Evolutionary conservation across 371 early-diverging fungal genomes (phyloP).

Genomic region (Mortierella sp.): DNA sequence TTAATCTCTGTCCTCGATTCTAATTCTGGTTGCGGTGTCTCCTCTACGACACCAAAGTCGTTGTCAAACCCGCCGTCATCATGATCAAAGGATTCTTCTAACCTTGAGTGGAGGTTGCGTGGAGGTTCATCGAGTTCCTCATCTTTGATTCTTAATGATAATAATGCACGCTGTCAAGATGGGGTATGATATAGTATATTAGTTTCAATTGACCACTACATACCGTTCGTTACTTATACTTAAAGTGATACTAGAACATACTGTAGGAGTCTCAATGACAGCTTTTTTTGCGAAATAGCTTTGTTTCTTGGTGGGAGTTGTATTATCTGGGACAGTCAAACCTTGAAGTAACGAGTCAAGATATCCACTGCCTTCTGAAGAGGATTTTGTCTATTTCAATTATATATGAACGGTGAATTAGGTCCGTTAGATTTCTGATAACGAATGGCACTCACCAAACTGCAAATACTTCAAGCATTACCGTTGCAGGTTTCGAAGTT

Average conservation of each 20-base stretch:
- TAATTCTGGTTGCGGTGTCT: conserved; percentile 21
- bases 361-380: conserved; percentile 12
- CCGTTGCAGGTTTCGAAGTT: conserved; percentile 8
- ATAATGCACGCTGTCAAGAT: not conserved
- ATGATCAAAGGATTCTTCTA: conserved; percentile 13
- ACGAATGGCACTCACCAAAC: not conserved
- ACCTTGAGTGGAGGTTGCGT: conserved; percentile 8
- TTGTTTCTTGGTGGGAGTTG: conserved; percentile 34
- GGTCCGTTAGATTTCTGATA: too few species aligned
- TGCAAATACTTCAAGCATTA: not conserved
- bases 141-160: conserved; percentile 17
- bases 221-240: too few species aligned
- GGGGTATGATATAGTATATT: too few species aligned
- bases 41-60: conserved; percentile 37
- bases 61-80: conserved; percentile 27
- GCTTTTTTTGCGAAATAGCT: conserved; percentile 9
- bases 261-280: conserved; percentile 38
- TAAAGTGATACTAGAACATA: not conserved
- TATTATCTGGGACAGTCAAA: conserved; percentile 5
- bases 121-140: conserved; percentile 33
- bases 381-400: conserved; percentile 19
- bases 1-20: conserved; percentile 9
- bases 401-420: not conserved
- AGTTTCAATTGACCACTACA: not conserved
- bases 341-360: conserved; percentile 23